These are phyloP conservation scores for Mycena pura DNA, from an alignment of 768 basidiomycete genomes.

Conservation along the genomic window DNA sequence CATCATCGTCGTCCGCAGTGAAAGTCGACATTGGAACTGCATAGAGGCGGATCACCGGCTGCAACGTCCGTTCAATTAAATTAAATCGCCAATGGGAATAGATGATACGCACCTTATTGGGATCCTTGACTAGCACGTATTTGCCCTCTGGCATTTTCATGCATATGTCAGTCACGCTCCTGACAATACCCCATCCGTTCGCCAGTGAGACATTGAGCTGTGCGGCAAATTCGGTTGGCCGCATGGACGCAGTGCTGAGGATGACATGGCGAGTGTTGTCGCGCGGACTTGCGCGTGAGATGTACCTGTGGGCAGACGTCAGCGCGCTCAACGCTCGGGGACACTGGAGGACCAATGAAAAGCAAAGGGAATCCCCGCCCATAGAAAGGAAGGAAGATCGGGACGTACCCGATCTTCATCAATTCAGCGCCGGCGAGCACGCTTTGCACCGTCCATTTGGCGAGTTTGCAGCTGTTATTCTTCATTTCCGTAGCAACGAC, in stretches of 20 bases:
- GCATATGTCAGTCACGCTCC: conserved; percentile 92
- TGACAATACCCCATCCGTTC: conserved; percentile 98
- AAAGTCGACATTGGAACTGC: conserved; percentile 90
- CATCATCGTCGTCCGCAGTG: conserved; percentile 80
- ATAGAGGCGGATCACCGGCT: conserved; percentile 96
- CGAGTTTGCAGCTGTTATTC: conserved; percentile 97
- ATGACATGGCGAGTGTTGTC: conserved; percentile 97
- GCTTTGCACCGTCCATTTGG: conserved; percentile 96
- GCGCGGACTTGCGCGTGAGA: conserved; percentile 91
- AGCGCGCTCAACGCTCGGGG: neutral
- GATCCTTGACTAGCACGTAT: conserved; percentile 96
- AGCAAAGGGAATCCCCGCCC: conserved; percentile 14
- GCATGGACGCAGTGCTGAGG: conserved; percentile 92
- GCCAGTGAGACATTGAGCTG: conserved; percentile 95
- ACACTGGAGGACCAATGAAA: conserved; percentile 8
- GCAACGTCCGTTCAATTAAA: conserved; percentile 16
- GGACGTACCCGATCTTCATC: conserved; percentile 93
- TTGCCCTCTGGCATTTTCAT: conserved; percentile 99
- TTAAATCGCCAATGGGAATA: neutral
- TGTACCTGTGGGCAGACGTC: conserved; percentile 65
- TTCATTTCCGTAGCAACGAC: conserved; percentile 99
- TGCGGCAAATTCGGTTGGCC: conserved; percentile 90
- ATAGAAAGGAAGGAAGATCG: conserved; percentile 15
- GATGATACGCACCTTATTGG: conserved; percentile 79
- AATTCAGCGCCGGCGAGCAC: conserved; percentile 93